These are phyloP conservation scores for Aspergillus pseudonomiae DNA, from an alignment of 2,329 filamentous ascomycete species.

Conservation along the genomic window DNA sequence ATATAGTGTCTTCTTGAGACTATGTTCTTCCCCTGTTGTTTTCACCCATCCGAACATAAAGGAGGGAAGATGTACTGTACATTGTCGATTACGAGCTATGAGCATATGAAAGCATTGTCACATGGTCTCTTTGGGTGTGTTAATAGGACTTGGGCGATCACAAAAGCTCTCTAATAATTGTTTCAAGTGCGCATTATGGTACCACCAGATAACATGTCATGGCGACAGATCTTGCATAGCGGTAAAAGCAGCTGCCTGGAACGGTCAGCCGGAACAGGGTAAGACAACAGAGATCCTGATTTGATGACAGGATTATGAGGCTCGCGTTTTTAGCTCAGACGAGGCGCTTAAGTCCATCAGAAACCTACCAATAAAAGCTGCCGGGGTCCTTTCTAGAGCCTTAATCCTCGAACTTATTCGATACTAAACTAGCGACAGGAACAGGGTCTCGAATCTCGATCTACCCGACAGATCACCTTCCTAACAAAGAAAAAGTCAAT, in stretches of 20 bases:
- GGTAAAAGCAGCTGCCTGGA: too few species aligned
- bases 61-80: slow-evolving; percentile 2
- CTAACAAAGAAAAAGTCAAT: neutral
- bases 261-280: neutral
- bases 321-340: neutral
- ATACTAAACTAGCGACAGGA: neutral
- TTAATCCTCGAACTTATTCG: too few species aligned
- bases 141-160: neutral
- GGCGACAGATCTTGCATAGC: too few species aligned
- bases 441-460: too few species aligned
- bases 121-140: neutral
- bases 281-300: neutral
- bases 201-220: too few species aligned
- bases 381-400: neutral
- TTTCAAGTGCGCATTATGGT: neutral
- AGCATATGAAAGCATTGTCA: slow-evolving; percentile 13
- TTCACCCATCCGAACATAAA: neutral
- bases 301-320: neutral
- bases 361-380: neutral
- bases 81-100: slow-evolving; percentile 21
- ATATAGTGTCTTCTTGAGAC: slow-evolving; percentile 14
- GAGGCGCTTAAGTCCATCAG: neutral
- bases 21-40: slow-evolving; percentile 14
- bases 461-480: neutral
- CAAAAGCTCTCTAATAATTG: neutral